Evolutionary conservation across 1,139 yeast genomes (phyloP).

Genomic region (Debaryomycetaceae sp.): DNA sequence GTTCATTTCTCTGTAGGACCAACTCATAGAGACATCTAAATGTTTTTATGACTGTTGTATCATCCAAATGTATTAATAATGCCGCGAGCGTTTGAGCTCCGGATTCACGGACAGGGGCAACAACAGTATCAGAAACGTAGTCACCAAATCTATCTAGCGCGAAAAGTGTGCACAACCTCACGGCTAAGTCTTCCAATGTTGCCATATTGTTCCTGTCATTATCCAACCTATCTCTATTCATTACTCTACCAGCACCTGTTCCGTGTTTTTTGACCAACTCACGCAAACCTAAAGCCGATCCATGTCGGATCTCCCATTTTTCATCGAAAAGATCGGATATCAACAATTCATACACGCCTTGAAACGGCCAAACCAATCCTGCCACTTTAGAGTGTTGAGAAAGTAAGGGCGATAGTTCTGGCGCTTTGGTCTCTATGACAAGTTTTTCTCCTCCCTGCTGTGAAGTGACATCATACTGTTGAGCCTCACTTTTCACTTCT

Average conservation of each 20-base stretch:
- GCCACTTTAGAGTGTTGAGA: conserved; percentile 75
- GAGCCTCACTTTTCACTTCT: conserved; percentile 14
- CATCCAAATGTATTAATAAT: conserved; percentile 63
- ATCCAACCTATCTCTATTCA: conserved; percentile 56
- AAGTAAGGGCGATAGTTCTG: conserved; percentile 66
- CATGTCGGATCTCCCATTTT: conserved; percentile 94
- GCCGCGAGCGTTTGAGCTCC: conserved; percentile 96
- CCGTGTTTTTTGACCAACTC: conserved; percentile 87
- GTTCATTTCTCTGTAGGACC: conserved; percentile 60
- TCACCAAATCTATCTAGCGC: conserved; percentile 96
- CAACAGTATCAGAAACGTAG: conserved; percentile 95
- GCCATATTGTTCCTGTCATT: conserved; percentile 64
- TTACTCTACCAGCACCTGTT: conserved; percentile 77
- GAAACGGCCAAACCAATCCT: conserved; percentile 90
- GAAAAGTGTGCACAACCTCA: conserved; percentile 79
- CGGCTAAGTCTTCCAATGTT: conserved; percentile 85
- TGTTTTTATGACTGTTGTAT: conserved; percentile 52
- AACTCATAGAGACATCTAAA: conserved; percentile 66
- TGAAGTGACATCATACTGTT: conserved; percentile 60
- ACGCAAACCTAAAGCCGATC: conserved; percentile 89
- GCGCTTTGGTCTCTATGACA: conserved; percentile 74
- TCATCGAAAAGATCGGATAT: conserved; percentile 80
- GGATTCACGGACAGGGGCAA: conserved; percentile 96
- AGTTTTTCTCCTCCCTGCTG: conserved; percentile 80
- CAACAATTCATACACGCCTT: conserved; percentile 89